Evolutionary conservation across 2,329 filamentous ascomycete species (phyloP), one percentile per base, ranked within the genome.

Genomic region (Chrysoporthe deuterocubensis): DNA sequence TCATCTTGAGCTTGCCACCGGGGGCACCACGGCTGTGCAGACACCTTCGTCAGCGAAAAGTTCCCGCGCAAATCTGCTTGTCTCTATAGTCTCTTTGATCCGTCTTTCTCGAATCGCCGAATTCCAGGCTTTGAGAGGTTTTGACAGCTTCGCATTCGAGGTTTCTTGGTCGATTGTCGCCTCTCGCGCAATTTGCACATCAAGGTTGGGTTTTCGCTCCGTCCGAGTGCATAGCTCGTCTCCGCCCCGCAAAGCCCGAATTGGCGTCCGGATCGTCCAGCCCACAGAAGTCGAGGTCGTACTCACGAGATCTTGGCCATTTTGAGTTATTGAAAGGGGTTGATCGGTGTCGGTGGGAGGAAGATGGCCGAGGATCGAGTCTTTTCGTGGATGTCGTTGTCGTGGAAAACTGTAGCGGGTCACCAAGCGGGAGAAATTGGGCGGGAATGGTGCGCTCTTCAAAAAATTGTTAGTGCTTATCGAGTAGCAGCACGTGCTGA

Each of bases 1-100:
- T 97, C 96, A 99, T 99, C 92, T 97, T 98, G 81, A 98, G 92
- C 92, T 99, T 99, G 92, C 96, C 96, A 90, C 96, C 96, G 81
- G 94, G 92, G 89, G 93, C 92, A 92, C 92, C 92, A 89, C 93
- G 88, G 74, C 88, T 90, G 76, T 76, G 73, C 65, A 61, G 63
- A 70, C 63, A 67, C 70, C 68, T 74, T 74, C 69, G 78, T 82
- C 75, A 82, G 79, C 76, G 60, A 62, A 54, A 63, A 46, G 44
- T 6, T 61, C 34, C 52, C 50, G 40, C 16, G 21, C 58, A 46
- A 65, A 21, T 34, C 43, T 32, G 14, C 21, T 14, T 13, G 4
- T 44, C 43, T 8, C 37, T 9, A 34, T 44, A 37, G 11, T 50
- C 18, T 2, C 7, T 37, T 54, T 13, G 3, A 13, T 56, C 62